Evolutionary conservation across 768 basidiomycete species (phyloP), one percentile per base, ranked within the genome.

Genomic region (Trametes cinnabarina): DNA sequence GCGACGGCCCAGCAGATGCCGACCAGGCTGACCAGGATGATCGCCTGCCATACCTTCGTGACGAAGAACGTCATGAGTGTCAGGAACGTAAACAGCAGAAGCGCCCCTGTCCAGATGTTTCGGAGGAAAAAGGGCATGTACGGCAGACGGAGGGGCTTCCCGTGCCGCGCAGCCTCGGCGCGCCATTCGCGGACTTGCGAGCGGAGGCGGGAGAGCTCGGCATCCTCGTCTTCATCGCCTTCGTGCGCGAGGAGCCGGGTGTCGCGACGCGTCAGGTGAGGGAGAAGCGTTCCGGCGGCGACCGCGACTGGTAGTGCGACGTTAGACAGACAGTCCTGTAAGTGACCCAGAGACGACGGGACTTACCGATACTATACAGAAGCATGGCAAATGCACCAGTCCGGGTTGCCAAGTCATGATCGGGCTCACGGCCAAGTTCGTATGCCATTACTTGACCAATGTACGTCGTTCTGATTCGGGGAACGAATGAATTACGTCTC

Each of bases 1-100:
- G 95, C 92, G 39, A 97, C 92, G 10, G 94, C 92, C 95, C 95
- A 98, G 71, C 90, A 95, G 35, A 97, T 88, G 41, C 95, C 95
- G 22, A 96, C 85, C 50, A 95, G 69, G 50, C 86, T 85, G 55
- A 97, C 90, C 66, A 89, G 86, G 17, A 86, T 71, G 15, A 91
- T 91, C 9, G 95, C 95, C 82, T 90, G 67, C 66, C 78, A 74
- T 1, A 94, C 90, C 1, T 87, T 92, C 11, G 79, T 79, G 65
- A 98, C 85, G 74, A 92, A 94, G 76, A 95, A 89, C 0, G 94
- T 95, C 37, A 86, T 88, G 66, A 88, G 79, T 56, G 90, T 92
- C 58, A 97, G 75, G 23, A 88, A 47, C 26, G 82, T 83, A 74
- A 95, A 98, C 28, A 95, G 75, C 0, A 94, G 56, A 66, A 97